phyloP scores from a whole-genome alignment of 768 basidiomycete species.

The Podaxis pistillaris region DNA sequence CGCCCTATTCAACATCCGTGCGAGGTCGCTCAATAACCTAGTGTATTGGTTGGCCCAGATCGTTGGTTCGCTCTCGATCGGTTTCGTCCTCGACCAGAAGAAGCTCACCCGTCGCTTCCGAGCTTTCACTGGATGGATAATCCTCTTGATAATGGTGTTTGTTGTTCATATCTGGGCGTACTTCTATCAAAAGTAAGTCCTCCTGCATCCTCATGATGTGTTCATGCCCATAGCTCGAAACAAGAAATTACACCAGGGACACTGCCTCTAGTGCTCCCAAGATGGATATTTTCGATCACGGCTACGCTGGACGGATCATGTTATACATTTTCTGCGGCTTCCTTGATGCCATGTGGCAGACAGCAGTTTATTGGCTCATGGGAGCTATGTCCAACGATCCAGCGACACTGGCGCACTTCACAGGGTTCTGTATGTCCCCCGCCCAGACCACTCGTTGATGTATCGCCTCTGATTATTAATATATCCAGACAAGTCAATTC shows the following conservation, averaged over 20 bases:
- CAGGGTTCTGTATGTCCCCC: conserved; percentile 68
- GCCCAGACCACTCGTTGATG: background rate
- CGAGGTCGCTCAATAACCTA: conserved; percentile 71
- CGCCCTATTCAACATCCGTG: conserved; percentile 75
- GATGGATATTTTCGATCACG: conserved; percentile 59
- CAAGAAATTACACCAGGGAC: conserved; percentile 58
- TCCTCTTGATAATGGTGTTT: conserved; percentile 71
- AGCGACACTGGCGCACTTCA: conserved; percentile 72
- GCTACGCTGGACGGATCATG: conserved; percentile 54
- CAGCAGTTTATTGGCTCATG: conserved; percentile 77
- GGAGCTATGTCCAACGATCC: conserved; percentile 84
- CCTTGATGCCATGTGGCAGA: conserved; percentile 85
- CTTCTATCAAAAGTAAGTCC: conserved; percentile 65
- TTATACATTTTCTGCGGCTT: conserved; percentile 73
- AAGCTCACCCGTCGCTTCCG: conserved; percentile 59
- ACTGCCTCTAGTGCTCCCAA: conserved; percentile 39
- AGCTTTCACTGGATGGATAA: conserved; percentile 65
- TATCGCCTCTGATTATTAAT: background rate
- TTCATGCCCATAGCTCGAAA: conserved; percentile 16
- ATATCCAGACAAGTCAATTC: conserved; percentile 59
- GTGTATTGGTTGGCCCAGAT: conserved; percentile 83
- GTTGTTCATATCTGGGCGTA: conserved; percentile 73
- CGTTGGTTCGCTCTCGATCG: conserved; percentile 68
- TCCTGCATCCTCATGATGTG: background rate
- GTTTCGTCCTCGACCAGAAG: conserved; percentile 60